These are phyloP conservation scores for Saccharomycopsis selenospora DNA, from an alignment of 805 yeast species.

Conservation along the genomic window DNA sequence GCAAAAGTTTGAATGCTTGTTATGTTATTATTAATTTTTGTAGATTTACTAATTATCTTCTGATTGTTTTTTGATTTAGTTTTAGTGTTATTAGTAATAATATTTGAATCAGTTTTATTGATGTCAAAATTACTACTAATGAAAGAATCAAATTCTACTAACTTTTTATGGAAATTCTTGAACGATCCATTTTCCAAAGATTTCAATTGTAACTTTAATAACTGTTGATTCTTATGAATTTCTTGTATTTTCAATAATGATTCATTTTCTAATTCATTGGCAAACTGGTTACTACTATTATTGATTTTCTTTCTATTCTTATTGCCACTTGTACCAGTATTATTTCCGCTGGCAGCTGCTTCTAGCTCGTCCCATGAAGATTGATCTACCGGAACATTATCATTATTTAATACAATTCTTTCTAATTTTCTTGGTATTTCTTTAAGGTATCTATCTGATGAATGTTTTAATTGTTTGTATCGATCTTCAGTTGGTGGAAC, in stretches of 20 bases:
- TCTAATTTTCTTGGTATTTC: not conserved
- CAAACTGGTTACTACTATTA: not conserved
- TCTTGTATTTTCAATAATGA: conserved; percentile 15
- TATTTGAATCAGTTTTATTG: not conserved
- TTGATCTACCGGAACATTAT: not conserved
- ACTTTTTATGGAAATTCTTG: conserved; percentile 9
- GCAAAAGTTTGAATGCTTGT: conserved; percentile 16
- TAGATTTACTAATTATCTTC: not conserved
- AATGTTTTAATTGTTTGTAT: conserved; percentile 6
- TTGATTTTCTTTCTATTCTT: not conserved
- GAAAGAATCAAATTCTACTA: conserved; percentile 5
- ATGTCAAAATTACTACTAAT: conserved; percentile 10
- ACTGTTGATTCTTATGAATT: conserved; percentile 16
- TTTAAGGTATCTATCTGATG: conserved; percentile 2
- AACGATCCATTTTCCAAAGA: conserved; percentile 7
- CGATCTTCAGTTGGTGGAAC: not conserved
- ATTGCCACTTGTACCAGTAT: not conserved
- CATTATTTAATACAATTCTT: not conserved
- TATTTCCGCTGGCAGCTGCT: not conserved
- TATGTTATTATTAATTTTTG: conserved; percentile 9
- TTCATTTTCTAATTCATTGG: conserved; percentile 6
- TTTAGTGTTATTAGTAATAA: not conserved
- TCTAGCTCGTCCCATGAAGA: too few relatives aligned
- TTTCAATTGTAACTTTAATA: conserved; percentile 9
- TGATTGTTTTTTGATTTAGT: conserved; percentile 1